phyloP scores from a whole-genome alignment of 257 asterid species.

The Solanum dulcamara region DNA sequence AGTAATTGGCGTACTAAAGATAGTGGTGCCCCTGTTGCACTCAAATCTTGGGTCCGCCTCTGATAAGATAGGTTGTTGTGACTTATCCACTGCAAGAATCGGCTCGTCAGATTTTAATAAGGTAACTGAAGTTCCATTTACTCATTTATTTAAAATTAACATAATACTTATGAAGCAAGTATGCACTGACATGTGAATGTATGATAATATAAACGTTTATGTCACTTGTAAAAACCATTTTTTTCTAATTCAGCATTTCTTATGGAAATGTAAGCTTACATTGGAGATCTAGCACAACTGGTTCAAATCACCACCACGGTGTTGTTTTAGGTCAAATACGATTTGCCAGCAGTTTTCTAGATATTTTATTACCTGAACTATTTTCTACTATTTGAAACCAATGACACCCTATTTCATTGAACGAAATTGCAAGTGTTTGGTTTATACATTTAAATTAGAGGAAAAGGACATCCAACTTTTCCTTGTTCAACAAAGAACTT shows the following conservation, averaged over 20 bases:
- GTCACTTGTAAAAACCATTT: background rate
- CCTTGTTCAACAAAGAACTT: background rate
- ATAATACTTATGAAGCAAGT: background rate
- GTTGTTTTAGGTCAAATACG: background rate
- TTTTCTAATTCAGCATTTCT: background rate
- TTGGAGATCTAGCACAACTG: background rate
- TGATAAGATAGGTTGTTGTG: background rate
- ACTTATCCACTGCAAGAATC: background rate
- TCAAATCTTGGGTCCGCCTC: background rate
- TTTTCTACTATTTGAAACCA: background rate
- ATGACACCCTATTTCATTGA: background rate
- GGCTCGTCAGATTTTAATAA: background rate
- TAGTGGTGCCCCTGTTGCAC: background rate
- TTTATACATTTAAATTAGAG: background rate
- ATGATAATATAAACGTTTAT: background rate
- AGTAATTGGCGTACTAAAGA: background rate
- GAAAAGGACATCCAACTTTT: background rate
- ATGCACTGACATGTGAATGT: background rate
- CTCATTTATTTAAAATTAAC: background rate
- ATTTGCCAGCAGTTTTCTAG: background rate
- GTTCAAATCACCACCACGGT: background rate
- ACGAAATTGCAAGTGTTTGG: background rate
- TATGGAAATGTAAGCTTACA: background rate
- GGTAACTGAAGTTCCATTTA: background rate
- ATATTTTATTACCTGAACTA: background rate